phyloP scores from a whole-genome alignment of 208 protist genomes.

The Angomonas ambiguus region DNA sequence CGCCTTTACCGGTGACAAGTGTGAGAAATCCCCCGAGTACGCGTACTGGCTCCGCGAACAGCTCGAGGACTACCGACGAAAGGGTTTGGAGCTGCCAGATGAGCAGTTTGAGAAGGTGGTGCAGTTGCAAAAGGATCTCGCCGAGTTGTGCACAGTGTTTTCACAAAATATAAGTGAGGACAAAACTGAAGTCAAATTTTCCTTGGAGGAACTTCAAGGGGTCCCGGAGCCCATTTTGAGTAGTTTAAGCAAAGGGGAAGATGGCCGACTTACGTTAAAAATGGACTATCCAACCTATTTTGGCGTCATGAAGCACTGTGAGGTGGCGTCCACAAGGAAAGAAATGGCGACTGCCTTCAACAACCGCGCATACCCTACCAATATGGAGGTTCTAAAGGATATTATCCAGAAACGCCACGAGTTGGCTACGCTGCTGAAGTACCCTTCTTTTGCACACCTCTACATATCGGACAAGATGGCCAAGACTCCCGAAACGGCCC shows the following conservation, averaged over 20 bases:
- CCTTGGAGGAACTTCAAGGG: constrained; percentile 48
- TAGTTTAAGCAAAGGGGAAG: constrained; percentile 33
- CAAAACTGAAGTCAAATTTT: constrained; percentile 45
- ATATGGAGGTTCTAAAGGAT: constrained; percentile 49
- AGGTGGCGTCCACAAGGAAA: constrained; percentile 65
- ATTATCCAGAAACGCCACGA: constrained; percentile 69
- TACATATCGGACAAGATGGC: constrained; percentile 81
- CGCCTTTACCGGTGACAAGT: constrained; percentile 31
- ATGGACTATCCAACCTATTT: constrained; percentile 89
- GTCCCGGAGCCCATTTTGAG: constrained; percentile 52
- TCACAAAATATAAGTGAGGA: constrained; percentile 81
- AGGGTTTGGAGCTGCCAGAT: constrained; percentile 68
- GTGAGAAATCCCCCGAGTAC: constrained; percentile 37
- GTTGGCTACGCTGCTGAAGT: constrained; percentile 54
- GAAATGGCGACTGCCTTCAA: constrained; percentile 49
- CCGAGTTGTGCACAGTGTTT: constrained; percentile 58
- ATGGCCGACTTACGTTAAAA: constrained; percentile 47
- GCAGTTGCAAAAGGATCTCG: constrained; percentile 63
- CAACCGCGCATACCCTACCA: constrained; percentile 72
- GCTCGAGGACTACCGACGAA: constrained; percentile 53
- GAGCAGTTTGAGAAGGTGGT: constrained; percentile 53
- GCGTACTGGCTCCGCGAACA: constrained; percentile 68
- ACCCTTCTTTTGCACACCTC: constrained; percentile 64
- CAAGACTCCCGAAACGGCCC: constrained; percentile 56
- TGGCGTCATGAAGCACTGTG: constrained; percentile 80